Evolutionary conservation across 176 grass and related monocot species (phyloP).

Genomic region (Musa troglodytarum): DNA sequence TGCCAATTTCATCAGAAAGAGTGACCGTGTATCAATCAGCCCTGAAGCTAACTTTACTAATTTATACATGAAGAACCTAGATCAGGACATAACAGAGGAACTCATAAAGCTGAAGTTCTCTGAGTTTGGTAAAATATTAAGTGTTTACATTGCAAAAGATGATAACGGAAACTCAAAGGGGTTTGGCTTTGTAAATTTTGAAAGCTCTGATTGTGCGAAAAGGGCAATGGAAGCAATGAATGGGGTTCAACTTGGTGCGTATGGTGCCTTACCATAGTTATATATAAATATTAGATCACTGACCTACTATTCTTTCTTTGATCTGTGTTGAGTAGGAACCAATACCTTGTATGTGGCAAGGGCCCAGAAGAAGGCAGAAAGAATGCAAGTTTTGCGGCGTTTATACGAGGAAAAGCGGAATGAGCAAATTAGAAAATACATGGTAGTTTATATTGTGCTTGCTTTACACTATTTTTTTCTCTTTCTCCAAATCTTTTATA

Average conservation of each 20-base stretch:
- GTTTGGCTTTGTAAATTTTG: conserved; percentile 80
- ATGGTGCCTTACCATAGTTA: neutral
- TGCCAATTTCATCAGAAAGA: conserved; percentile 62
- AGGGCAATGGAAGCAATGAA: conserved; percentile 65
- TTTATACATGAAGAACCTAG: conserved; percentile 87
- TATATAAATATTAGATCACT: neutral
- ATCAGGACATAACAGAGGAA: conserved; percentile 67
- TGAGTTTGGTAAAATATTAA: conserved; percentile 47
- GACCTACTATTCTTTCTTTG: neutral
- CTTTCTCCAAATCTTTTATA: neutral
- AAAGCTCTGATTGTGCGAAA: conserved; percentile 51
- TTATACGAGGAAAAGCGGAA: conserved; percentile 64
- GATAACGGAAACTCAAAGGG: conserved; percentile 56
- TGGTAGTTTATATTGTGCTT: conserved; percentile 29
- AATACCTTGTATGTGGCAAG: conserved; percentile 66
- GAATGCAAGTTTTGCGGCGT: conserved; percentile 47
- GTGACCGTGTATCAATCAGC: conserved; percentile 27
- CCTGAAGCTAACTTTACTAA: conserved; percentile 61
- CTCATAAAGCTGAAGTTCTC: conserved; percentile 71
- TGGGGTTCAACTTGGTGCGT: conserved; percentile 57
- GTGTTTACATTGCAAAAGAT: conserved; percentile 51
- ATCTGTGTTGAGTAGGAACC: conserved; percentile 38
- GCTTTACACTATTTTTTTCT: neutral
- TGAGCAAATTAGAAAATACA: conserved; percentile 60
- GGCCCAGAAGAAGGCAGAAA: conserved; percentile 83